Evolutionary conservation across 1,284 basidiomycete species (phyloP).

Genomic region (Trametes versicolor): DNA sequence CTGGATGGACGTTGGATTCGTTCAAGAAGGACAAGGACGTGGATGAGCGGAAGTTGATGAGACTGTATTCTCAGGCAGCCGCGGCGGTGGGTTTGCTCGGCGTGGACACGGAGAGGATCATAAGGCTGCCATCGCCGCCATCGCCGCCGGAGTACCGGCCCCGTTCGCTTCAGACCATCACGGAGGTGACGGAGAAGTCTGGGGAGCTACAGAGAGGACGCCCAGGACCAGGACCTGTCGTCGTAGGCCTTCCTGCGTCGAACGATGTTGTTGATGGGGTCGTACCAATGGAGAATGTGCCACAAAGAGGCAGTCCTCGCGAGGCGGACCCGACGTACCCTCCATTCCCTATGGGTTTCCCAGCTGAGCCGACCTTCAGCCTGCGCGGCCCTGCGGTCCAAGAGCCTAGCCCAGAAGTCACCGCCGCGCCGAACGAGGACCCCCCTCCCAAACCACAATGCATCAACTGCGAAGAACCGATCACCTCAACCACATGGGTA

Average conservation of each 20-base stretch:
- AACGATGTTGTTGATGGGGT: too few species aligned
- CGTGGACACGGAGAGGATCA: neutral
- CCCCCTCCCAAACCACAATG: constrained; percentile 17
- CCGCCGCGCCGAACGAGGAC: neutral
- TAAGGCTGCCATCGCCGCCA: neutral
- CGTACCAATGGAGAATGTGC: too few species aligned
- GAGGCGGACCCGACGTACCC: too few species aligned
- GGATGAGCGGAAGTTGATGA: neutral
- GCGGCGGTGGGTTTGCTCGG: neutral
- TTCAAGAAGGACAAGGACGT: neutral
- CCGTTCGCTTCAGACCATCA: too few species aligned
- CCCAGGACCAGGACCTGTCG: too few species aligned
- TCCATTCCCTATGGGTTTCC: too few species aligned
- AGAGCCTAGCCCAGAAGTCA: neutral
- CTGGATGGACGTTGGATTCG: constrained; percentile 7
- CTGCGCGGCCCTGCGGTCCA: too few species aligned
- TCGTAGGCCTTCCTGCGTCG: too few species aligned
- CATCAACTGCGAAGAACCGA: constrained; percentile 19
- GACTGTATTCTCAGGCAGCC: neutral
- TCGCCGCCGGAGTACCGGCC: too few species aligned
- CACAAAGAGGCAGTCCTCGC: too few species aligned
- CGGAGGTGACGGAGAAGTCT: neutral
- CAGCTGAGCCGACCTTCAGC: too few species aligned
- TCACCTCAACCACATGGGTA: constrained; percentile 11
- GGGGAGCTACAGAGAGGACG: neutral